Percentiles rank a stretch among this genome's conserved stretches.
These are phyloP conservation scores for Pachysandra terminalis DNA, from an alignment of 164 flowering plant species.

Conservation along the genomic window DNA sequence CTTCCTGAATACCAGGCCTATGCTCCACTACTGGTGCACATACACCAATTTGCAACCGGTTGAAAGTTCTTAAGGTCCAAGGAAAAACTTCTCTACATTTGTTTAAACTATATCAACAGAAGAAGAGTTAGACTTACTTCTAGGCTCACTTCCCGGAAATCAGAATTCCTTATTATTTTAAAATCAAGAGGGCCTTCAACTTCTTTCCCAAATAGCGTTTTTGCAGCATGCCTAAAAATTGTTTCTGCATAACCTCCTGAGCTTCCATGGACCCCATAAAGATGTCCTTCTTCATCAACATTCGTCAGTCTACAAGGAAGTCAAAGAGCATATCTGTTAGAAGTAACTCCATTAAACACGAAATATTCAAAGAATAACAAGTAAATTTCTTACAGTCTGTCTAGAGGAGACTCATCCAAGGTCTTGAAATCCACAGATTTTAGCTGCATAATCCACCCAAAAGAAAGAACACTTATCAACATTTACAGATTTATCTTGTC, in stretches of 20 bases:
- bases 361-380: background rate
- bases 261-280: constrained; percentile 85
- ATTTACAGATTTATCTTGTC: background rate
- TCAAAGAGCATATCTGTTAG: background rate
- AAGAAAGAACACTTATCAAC: background rate
- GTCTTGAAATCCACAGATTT: constrained; percentile 63
- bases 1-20: background rate
- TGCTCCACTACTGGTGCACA: background rate
- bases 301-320: constrained; percentile 62
- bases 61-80: background rate
- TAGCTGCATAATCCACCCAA: too few species aligned
- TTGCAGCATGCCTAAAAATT: constrained; percentile 76
- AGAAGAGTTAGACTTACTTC: constrained; percentile 53
- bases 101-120: background rate
- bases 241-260: constrained; percentile 98
- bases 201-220: constrained; percentile 62
- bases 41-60: background rate
- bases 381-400: constrained; percentile 56
- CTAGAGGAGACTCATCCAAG: constrained; percentile 78
- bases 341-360: background rate
- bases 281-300: constrained; percentile 68
- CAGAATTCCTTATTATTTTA: constrained; percentile 70
- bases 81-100: background rate
- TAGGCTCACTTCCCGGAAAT: constrained; percentile 74
- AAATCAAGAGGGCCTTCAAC: constrained; percentile 67